Conservation (phyloP, 2,329 filamentous ascomycete species). For the Pseudodiploospora longispora region DNA sequence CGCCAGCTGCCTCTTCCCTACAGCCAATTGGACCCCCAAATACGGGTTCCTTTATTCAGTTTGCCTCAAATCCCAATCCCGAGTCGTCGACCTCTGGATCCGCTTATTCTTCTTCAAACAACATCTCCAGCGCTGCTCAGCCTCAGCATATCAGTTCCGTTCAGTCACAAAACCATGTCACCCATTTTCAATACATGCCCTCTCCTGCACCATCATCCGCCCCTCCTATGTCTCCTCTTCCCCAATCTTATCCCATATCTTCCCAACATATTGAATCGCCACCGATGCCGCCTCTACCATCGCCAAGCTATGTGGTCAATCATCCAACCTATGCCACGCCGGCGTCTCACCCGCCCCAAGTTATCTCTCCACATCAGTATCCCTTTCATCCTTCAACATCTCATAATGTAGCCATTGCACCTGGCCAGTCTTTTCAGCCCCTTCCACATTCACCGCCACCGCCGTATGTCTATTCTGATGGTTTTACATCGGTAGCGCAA, state of each 20-base stretch:
- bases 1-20: neutral
- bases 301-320: conserved; percentile 4
- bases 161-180: neutral
- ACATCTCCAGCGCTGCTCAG: neutral
- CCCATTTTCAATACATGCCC: neutral
- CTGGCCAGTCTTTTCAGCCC: conserved; percentile 1
- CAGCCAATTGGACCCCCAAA: neutral
- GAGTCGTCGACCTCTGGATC: too few relatives aligned
- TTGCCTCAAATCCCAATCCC: too few relatives aligned
- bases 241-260: neutral
- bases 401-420: conserved; percentile 3
- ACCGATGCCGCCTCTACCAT: conserved; percentile 1
- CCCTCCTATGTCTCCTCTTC: neutral
- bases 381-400: conserved; percentile 4
- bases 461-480: conserved; percentile 2
- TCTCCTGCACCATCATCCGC: conserved; percentile 1
- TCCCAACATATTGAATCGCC: neutral
- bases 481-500: conserved; percentile 5
- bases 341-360: neutral
- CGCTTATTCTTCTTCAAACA: too few relatives aligned
- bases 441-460: conserved; percentile 8
- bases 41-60: neutral
- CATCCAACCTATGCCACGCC: conserved; percentile 10
- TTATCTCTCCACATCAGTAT: neutral
- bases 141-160: neutral